Evolutionary conservation across 2,329 filamentous ascomycete species (phyloP).

Genomic region (Cryphonectria parasitica): DNA sequence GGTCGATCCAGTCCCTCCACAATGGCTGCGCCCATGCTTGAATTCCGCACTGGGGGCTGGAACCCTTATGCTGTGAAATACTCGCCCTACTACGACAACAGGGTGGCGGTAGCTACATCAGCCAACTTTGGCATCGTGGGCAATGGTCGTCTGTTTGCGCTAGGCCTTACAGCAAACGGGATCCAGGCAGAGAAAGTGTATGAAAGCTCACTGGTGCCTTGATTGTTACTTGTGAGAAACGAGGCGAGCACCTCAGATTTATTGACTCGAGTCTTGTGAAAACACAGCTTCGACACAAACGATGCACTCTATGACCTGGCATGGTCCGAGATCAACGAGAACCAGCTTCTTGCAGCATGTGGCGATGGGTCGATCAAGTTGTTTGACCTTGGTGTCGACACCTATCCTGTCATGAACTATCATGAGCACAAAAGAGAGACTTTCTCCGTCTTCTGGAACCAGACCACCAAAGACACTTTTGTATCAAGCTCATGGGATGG

Average conservation of each 20-base stretch:
- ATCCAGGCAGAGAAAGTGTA: slow-evolving; percentile 84
- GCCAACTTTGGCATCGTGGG: slow-evolving; percentile 97
- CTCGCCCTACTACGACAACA: slow-evolving; percentile 96
- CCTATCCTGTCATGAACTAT: slow-evolving; percentile 90
- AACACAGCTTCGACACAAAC: slow-evolving; percentile 85
- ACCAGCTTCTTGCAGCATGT: slow-evolving; percentile 85
- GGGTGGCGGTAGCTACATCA: slow-evolving; percentile 86
- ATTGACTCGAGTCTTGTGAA: slow-evolving; percentile 12
- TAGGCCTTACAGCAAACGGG: slow-evolving; percentile 81
- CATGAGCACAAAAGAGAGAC: slow-evolving; percentile 93
- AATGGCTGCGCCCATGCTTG: slow-evolving; percentile 71
- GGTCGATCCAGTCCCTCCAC: slow-evolving; percentile 16
- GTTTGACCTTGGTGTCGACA: slow-evolving; percentile 79
- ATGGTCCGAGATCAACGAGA: slow-evolving; percentile 96
- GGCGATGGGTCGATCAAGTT: slow-evolving; percentile 95
- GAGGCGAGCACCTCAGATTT: neutral
- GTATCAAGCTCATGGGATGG: slow-evolving; percentile 95
- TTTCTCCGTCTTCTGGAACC: slow-evolving; percentile 91
- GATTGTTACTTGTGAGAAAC: neutral
- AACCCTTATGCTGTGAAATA: slow-evolving; percentile 98
- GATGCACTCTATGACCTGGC: slow-evolving; percentile 93
- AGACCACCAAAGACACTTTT: slow-evolving; percentile 88
- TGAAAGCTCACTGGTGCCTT: slow-evolving; percentile 31
- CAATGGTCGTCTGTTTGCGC: slow-evolving; percentile 86
- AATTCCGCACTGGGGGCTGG: slow-evolving; percentile 90